Base-by-base conservation (phyloP, 331 rosid genomes). In the Phaseolus coccineus region DNA sequence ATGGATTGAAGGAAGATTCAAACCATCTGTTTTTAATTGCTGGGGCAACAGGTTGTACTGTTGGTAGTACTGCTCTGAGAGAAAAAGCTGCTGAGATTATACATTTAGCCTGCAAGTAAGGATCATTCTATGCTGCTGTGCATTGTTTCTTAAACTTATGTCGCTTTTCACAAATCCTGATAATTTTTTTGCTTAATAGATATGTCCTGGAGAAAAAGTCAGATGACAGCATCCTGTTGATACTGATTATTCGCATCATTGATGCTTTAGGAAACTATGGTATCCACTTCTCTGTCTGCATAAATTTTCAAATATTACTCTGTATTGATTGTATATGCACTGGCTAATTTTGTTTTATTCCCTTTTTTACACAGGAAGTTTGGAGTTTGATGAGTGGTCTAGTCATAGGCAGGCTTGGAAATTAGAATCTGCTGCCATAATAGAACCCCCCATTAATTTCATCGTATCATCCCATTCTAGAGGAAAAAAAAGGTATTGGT, bases 361-460 rank as follows among this genome's bases (percentile, higher is more conserved):
- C 4, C 48, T 47, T 51, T 83, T 64, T 70, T 30, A 39, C 71
- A 50, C 84, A 96, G 99, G 98, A 80, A 91, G 97, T 87, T 81
- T 89, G 88, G 99, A 95, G 81, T 95, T 87, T 83, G 99, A 95
- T 72, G 99, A 95, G 69, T 95, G 99, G 99, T 87, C 92, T 73
- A 93, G 90, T 85, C 98, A 95, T 88, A 87, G 98, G 87, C 98
- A 93, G 87, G 87, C 99, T 76, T 95, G 99, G 99, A 95, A 93
- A 91, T 84, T 93, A 80, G 99, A 95, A 84, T 93, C 99, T 77
- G 97, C 97, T 68, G 97, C 99, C 81, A 90, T 93, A 73, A 74
- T 91, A 63, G 99, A 95, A 83, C 98, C 99, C 50, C 93, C 99
- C 1, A 82, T 90, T 62, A 95, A 95, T 88, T 95, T 91, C 74